Base-by-base conservation (phyloP, 2,329 filamentous ascomycete species). In the Plenodomus lindquistii region DNA sequence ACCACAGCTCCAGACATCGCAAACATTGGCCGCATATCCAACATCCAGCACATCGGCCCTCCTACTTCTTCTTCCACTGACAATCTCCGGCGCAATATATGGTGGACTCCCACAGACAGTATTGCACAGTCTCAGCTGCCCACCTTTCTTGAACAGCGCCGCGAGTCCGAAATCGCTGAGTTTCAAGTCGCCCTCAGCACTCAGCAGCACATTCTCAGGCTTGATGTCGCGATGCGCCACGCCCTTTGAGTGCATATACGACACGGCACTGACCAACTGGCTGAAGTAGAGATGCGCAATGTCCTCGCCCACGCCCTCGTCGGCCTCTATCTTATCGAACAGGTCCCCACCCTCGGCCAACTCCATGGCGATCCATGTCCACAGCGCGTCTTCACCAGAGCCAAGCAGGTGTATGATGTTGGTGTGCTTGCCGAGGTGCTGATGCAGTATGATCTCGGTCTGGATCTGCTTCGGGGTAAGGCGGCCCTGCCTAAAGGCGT, bases 331-430 rank as follows among this genome's bases (percentile, higher is more conserved):
- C 79, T 99, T 99, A 84, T 99, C 94, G 72, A 99, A 99, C 7
- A 99, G 80, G 70, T 99, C 94, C 10, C 94, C 94, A 36, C 94
- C 94, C 63, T 95, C 90, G 38, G 94, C 94, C 60, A 90, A 87
- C 73, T 99, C 94, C 91, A 99, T 97, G 34, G 92, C 93, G 62
- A 99, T 96, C 94, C 94, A 99, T 61, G 89, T 85, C 93, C 94
- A 99, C 16, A 86, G 76, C 0, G 80, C 66, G 69, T 99, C 92
- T 71, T 97, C 90, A 45, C 91, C 93, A 1, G 87, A 88, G 36
- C 88, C 86, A 62, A 95, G 91, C 81, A 91, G 97, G 67, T 91
- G 87, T 64, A 99, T 97, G 57, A 99, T 88, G 72, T 99, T 96
- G 44, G 87, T 85, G 70, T 99, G 95, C 58, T 89, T 86, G 40